Base-by-base conservation (phyloP, 768 basidiomycete genomes). In the Amanita pallidorosea region DNA sequence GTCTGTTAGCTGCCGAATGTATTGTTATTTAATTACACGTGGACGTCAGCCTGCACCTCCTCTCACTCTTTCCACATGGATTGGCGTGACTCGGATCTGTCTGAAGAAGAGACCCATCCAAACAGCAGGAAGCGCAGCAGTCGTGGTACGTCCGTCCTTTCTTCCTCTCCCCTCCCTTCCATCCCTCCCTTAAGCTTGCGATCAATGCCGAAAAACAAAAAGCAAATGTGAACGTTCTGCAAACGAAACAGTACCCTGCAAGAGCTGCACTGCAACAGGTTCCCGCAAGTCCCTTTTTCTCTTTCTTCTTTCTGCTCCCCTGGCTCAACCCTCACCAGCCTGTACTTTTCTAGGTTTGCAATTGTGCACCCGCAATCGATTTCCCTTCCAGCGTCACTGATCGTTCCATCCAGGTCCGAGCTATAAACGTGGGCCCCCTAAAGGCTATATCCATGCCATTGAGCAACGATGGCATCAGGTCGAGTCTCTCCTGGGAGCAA, bases 401-500 rank as follows among this genome's bases (percentile, higher is more conserved):
- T 20, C 20, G 8, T 18, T 33, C 5, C 15, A 20, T 41, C 12
- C 49, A 88, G 86, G 83, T 41, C 85, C 85, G 0, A 86, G 83
- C 60, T 84, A 83, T 63, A 86, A 85, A 61, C 82, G 89, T 7
- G 90, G 89, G 8, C 86, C 86, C 8, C 87, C 88, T 5, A 89
- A 89, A 60, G 91, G 91, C 17, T 94, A 94, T 63, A 92, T 94
- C 45, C 87, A 92, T 63, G 90, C 90, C 35, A 91, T 94, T 47
- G 91, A 94, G 67, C 85, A 88, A 53, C 68, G 90, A 58, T 86
- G 91, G 81, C 91, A 94, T 58, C 87, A 92, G 61, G 86, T 93
- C 58, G 92, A 94, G 65, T 86, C 89, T 11, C 68, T 94, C n/a
- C 72, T 94, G 5, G 91, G 88, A 33, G 82, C 85, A 11, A 73